Evolutionary conservation across 805 yeast genomes (phyloP).

Genomic region (Saturnispora sanitii): DNA sequence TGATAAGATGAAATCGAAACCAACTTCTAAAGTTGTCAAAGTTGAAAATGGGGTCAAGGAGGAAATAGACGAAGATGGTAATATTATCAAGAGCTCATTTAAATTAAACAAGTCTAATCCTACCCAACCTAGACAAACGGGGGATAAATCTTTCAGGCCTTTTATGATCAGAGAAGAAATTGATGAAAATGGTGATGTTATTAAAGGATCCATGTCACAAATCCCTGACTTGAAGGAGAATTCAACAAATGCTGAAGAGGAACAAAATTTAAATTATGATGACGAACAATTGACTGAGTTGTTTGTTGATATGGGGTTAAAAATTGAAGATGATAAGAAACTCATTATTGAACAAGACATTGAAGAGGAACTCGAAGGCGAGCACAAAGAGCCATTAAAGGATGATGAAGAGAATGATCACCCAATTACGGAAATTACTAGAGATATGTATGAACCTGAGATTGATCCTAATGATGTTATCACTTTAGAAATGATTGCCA

Average conservation of each 20-base stretch:
- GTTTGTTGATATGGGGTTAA: constrained; percentile 28
- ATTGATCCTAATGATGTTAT: constrained; percentile 38
- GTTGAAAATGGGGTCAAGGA: constrained; percentile 28
- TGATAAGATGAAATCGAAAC: background rate
- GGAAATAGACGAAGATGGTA: constrained; percentile 22
- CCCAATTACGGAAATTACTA: background rate
- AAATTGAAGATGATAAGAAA: background rate
- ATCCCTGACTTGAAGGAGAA: constrained; percentile 17
- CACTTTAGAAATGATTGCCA: constrained; percentile 46
- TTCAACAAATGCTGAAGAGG: constrained; percentile 8
- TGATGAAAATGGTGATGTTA: constrained; percentile 68
- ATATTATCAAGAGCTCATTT: constrained; percentile 5
- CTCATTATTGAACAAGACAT: background rate
- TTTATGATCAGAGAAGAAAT: constrained; percentile 72
- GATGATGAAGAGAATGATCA: background rate
- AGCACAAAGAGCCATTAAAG: constrained; percentile 1
- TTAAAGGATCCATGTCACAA: constrained; percentile 32
- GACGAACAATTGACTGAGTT: constrained; percentile 26
- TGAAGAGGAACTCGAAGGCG: background rate
- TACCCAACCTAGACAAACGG: constrained; percentile 18
- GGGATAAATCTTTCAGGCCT: constrained; percentile 16
- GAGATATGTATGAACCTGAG: constrained; percentile 17
- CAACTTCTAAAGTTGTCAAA: background rate
- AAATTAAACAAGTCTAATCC: constrained; percentile 2
- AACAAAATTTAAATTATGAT: constrained; percentile 15